Evolutionary conservation across 805 yeast species (phyloP).

Genomic region (Ogataea paradorogensis): DNA sequence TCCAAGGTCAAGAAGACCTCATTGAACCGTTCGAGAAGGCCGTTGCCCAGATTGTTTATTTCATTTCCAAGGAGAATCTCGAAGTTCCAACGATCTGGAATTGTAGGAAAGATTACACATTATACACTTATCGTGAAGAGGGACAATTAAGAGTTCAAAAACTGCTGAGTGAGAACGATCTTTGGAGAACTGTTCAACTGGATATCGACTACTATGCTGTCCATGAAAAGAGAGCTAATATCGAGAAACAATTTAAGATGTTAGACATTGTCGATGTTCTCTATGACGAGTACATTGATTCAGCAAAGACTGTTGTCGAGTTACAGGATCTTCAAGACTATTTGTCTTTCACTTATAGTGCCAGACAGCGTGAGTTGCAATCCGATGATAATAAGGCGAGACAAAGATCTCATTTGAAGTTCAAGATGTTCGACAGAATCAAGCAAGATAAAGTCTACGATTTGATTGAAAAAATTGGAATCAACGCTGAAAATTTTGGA

Average conservation of each 20-base stretch:
- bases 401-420: constrained; percentile 56
- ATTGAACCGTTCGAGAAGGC: constrained; percentile 61
- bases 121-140: constrained; percentile 46
- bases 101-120: constrained; percentile 86
- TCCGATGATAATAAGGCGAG: constrained; percentile 19
- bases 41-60: constrained; percentile 67
- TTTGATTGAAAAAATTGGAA: constrained; percentile 69
- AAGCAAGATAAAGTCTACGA: constrained; percentile 61
- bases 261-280: constrained; percentile 58
- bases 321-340: constrained; percentile 86
- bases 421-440: constrained; percentile 62
- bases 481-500: constrained; percentile 76
- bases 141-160: constrained; percentile 47
- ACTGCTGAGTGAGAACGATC: constrained; percentile 71
- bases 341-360: constrained; percentile 68
- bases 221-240: constrained; percentile 61
- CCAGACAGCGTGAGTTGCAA: constrained; percentile 47
- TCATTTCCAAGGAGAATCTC: constrained; percentile 68
- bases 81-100: constrained; percentile 97
- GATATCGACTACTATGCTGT: constrained; percentile 89
- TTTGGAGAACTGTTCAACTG: constrained; percentile 85
- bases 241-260: constrained; percentile 52
- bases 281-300: constrained; percentile 51
- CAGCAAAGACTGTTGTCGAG: constrained; percentile 66
- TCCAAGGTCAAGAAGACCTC: constrained; percentile 33